Base-by-base conservation (phyloP, 2,329 filamentous ascomycete species). In the Colletotrichum echinochloae region DNA sequence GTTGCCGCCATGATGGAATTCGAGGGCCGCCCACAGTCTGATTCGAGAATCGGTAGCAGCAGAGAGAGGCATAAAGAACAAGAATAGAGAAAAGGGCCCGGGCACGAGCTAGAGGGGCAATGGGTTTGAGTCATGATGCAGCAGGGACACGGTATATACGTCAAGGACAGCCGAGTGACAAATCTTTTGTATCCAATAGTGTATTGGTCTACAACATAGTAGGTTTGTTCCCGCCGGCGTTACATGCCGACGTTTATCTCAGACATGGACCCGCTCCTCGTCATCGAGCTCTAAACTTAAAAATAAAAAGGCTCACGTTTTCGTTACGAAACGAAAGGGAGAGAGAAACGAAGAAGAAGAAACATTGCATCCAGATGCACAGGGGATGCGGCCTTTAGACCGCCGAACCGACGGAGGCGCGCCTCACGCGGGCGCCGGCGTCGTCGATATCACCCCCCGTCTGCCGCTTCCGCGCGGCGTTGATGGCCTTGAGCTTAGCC, bases 401-500 rank as follows among this genome's bases (percentile, higher is more conserved):
- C 11, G 33, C 51, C 12, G 51, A 55, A 26, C 39, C 54, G 9
- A 14, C 30, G 12, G 37, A 46, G 3, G 5, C 20, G 7, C 33
- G 33, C 7, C 49, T 51, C 33, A 48, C 28, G 55, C 62, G 14
- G n/a, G 44, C 26, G 48, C 26, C 30, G n/a, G 44, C 26, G 48
- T 20, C 30, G 56, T 60, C 61, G 18, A 33, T 49, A n/a, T 33
- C 49, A 16, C 49, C 67, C 5, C 49, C 67, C 16, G 62, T 44
- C 67, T 77, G 75, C 55, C 81, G 82, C 74, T 81, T 83, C 56
- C 83, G 79, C 5, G 88, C 89, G 61, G 84, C 85, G 61, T 89
- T 88, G 65, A 91, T 84, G 64, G 92, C 91, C 85, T 89, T 92
- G 75, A 90, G 86, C 86, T 93, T 96, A 59, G 95, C 95, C 4